Percentiles rank a stretch among this genome's conserved stretches.
Conservation (phyloP, 108 stramenopile species). For the Nitzschia sp. region DNA sequence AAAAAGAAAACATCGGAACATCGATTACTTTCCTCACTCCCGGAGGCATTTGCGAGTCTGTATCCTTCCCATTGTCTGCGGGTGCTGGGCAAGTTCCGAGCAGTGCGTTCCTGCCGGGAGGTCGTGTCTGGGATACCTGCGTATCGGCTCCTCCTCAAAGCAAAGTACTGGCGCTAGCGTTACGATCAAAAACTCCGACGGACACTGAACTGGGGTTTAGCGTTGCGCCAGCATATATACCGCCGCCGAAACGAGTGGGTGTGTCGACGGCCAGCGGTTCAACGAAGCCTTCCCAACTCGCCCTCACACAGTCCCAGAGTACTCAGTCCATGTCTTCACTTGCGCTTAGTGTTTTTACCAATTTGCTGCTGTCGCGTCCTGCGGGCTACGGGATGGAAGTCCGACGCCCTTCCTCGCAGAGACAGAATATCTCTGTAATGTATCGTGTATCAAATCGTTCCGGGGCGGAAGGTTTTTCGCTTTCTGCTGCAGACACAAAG, state of each 20-base stretch:
- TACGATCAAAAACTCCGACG: slow-evolving; percentile 78
- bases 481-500: slow-evolving; percentile 55
- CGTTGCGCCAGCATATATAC: slow-evolving; percentile 51
- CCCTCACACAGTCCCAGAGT: neutral
- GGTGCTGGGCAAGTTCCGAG: neutral
- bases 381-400: slow-evolving; percentile 31
- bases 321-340: slow-evolving; percentile 28
- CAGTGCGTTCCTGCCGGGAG: slow-evolving; percentile 65
- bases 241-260: neutral
- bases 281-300: neutral
- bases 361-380: slow-evolving; percentile 39
- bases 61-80: slow-evolving; percentile 66
- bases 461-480: slow-evolving; percentile 65
- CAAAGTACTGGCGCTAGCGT: slow-evolving; percentile 49
- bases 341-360: slow-evolving; percentile 30
- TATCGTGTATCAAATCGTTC: slow-evolving; percentile 50
- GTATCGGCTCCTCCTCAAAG: slow-evolving; percentile 23
- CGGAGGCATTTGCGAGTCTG: slow-evolving; percentile 73
- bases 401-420: slow-evolving; percentile 16
- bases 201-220: slow-evolving; percentile 69
- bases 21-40: slow-evolving; percentile 29
- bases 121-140: slow-evolving; percentile 71
- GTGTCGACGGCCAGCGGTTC: neutral
- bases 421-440: slow-evolving; percentile 1
- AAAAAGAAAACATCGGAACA: slow-evolving; percentile 20